Percentiles rank a stretch among this genome's conserved stretches.
phyloP scores from a whole-genome alignment of 2,329 filamentous ascomycete species.

The Geosmithia flava region DNA sequence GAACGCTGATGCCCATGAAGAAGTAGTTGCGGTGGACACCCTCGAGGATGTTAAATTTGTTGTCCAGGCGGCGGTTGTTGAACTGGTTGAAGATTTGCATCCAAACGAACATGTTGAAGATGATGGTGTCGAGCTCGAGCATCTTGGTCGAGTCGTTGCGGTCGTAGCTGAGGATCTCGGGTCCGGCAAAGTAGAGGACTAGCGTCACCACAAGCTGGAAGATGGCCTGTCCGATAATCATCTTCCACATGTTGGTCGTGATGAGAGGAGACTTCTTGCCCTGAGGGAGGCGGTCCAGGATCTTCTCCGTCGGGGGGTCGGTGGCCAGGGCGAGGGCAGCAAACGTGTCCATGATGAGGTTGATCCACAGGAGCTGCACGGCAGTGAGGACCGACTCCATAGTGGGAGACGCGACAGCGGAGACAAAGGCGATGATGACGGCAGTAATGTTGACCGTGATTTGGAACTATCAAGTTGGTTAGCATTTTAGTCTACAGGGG shows the following conservation, averaged over 20 bases:
- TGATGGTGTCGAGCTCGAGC: conserved; percentile 37
- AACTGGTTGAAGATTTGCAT: conserved; percentile 60
- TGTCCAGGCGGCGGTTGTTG: conserved; percentile 50
- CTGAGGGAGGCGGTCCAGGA: conserved; percentile 37
- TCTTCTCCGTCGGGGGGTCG: conserved; percentile 21
- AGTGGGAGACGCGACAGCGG: conserved; percentile 31
- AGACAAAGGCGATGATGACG: conserved; percentile 44
- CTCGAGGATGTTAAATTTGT: conserved; percentile 49
- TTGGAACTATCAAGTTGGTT: conserved; percentile 28
- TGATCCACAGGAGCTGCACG: conserved; percentile 48
- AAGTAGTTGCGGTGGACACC: conserved; percentile 43
- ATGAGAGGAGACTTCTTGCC: conserved; percentile 57
- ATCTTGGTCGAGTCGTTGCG: conserved; percentile 11
- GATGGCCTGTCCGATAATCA: conserved; percentile 42
- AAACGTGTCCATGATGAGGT: conserved; percentile 49
- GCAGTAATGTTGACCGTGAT: conserved; percentile 52
- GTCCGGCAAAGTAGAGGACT: conserved; percentile 41
- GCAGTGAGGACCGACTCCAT: conserved; percentile 37
- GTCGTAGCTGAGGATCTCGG: conserved; percentile 35
- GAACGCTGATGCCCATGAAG: conserved; percentile 42
- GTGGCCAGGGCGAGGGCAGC: conserved; percentile 37
- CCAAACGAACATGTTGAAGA: conserved; percentile 59
- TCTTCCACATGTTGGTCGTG: conserved; percentile 53
- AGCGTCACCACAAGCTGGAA: conserved; percentile 40
- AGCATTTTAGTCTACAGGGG: neutral